phyloP scores from a whole-genome alignment of 1,284 basidiomycete species.

The Psilocybe mexicana region DNA sequence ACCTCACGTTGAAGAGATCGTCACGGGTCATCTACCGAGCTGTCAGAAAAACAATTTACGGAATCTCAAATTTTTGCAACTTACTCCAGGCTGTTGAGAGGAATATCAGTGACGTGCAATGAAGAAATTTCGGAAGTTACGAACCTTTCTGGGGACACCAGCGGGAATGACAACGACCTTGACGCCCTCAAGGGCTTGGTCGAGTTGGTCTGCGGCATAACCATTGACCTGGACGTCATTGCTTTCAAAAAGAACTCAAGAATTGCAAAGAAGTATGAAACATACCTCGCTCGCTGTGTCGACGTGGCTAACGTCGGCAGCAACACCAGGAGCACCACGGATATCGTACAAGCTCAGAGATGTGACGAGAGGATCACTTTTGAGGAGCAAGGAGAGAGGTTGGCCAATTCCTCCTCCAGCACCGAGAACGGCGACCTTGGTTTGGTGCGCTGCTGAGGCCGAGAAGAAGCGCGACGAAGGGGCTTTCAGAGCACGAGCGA shows the following conservation, averaged over 20 bases:
- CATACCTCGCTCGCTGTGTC: constrained; percentile 84
- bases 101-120: constrained; percentile 25
- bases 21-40: constrained; percentile 86
- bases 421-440: constrained; percentile 89
- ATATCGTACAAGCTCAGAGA: constrained; percentile 87
- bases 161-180: constrained; percentile 97
- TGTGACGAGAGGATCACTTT: constrained; percentile 82
- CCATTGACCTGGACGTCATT: constrained; percentile 63
- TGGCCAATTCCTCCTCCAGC: constrained; percentile 94
- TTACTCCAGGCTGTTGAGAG: constrained; percentile 65
- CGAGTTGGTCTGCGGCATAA: constrained; percentile 82
- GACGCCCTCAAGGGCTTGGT: constrained; percentile 82
- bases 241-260: constrained; percentile 8
- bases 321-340: constrained; percentile 90
- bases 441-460: constrained; percentile 69
- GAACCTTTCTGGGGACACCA: constrained; percentile 93
- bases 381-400: constrained; percentile 86
- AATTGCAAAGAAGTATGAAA: constrained; percentile 12
- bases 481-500: constrained; percentile 26
- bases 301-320: constrained; percentile 92
- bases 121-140: constrained; percentile 17
- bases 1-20: constrained; percentile 95
- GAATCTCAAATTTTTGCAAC: constrained; percentile 30
- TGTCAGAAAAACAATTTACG: constrained; percentile 21
- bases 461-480: constrained; percentile 59